phyloP scores from a whole-genome alignment of 768 basidiomycete genomes.

The Psilocybe azurescens region DNA sequence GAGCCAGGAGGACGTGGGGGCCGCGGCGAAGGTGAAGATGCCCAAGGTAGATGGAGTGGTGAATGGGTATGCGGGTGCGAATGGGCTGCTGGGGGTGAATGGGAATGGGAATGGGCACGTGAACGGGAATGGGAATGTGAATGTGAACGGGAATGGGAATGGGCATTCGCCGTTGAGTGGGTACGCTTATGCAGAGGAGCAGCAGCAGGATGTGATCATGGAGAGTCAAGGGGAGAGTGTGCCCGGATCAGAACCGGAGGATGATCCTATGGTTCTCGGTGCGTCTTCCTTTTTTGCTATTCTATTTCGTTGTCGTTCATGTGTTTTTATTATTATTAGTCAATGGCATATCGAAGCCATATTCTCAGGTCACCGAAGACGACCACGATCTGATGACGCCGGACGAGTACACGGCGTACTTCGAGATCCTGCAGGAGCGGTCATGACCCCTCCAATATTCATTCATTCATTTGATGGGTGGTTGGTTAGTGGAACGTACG shows the following conservation, averaged over 20 bases:
- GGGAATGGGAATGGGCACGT: constrained; percentile 11
- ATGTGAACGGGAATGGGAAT: constrained; percentile 17
- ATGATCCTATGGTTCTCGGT: constrained; percentile 78
- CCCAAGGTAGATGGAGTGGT: constrained; percentile 31
- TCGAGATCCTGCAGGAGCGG: constrained; percentile 65
- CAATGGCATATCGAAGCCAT: constrained; percentile 72
- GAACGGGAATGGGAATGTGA: constrained; percentile 9
- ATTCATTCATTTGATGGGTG: neutral
- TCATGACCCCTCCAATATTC: constrained; percentile 24
- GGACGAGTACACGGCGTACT: constrained; percentile 88
- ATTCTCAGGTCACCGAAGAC: constrained; percentile 88
- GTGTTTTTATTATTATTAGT: constrained; percentile 47
- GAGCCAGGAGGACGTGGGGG: constrained; percentile 63
- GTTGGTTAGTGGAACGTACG: too few species aligned
- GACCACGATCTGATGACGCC: constrained; percentile 93
- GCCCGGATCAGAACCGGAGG: constrained; percentile 30
- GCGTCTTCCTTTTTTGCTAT: constrained; percentile 27
- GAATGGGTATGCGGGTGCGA: constrained; percentile 19
- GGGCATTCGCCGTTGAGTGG: neutral
- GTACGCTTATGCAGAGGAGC: constrained; percentile 5
- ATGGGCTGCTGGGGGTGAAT: constrained; percentile 23
- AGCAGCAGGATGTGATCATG: constrained; percentile 25
- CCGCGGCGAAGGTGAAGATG: constrained; percentile 48
- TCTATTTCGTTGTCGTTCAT: neutral
- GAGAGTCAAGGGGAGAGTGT: constrained; percentile 26